Evolutionary conservation across 1,139 yeast species (phyloP), one percentile per base, ranked within the genome.

Genomic region (Zygotorulaspora mrakii): DNA sequence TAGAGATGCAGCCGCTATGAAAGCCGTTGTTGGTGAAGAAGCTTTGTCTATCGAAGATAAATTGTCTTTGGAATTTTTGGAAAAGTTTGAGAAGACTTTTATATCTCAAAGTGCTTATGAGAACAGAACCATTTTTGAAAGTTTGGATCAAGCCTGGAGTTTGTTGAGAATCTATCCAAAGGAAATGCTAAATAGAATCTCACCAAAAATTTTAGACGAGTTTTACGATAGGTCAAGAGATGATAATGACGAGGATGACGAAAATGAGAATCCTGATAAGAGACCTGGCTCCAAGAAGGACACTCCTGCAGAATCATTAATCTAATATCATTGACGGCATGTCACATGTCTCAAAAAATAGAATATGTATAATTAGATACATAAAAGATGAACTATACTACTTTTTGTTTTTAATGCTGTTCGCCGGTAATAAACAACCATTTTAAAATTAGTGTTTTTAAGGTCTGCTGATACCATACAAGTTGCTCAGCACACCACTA

Each of bases 11-110:
- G 98, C 98, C 37, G 96, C 98, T 56, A 91, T 91, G 99, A 91
- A 91, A 73, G 96, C 98, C n/a, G 99, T 91, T 53, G 99, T 91
- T 57, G 99, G 99, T 78, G 99, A 91, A 69, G 99, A 91, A 69
- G 98, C 99, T 28, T 76, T 91, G 61, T 88, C 96, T 25, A 86
- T 87, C 53, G 99, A 91, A 70, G 99, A 91, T 70, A 94, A 91
- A 70, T 77, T 91, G 53, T 91, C 98, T 1, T 76, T 91, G 61
- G 99, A 91, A 71, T 91, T 91, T 66, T 79, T 91, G 71, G 98
- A 94, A 65, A 91, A 91, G 72, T 91, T 91, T 60, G 99, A 91
- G 70, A 87, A 85, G 75, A 83, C 91, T 41, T 94, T 94, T 62
- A 87, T 91, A 58, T 65, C 88, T 39, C 99, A 91, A 72, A 97